Evolutionary conservation across 75 land plant genomes (phyloP).

Genomic region (Sequoiadendron giganteum): DNA sequence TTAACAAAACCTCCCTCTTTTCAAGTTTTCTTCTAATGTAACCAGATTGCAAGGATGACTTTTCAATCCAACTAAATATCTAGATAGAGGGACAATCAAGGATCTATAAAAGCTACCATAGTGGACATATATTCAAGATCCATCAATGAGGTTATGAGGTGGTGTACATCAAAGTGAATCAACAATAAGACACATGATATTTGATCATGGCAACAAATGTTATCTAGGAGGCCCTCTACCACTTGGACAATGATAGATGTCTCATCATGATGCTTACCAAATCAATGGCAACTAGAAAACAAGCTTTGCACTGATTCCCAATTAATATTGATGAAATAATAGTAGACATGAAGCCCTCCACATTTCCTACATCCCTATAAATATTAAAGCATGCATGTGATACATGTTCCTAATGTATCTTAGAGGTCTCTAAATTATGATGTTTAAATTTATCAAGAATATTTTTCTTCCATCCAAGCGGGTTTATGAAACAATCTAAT

Average conservation of each 20-base stretch:
- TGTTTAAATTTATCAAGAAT: conserved; percentile 11
- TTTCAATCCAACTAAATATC: conserved; percentile 18
- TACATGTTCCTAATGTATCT: not conserved
- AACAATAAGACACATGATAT: conserved; percentile 70
- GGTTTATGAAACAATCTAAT: conserved; percentile 83
- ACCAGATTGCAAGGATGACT: conserved; percentile 20
- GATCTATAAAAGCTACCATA: conserved; percentile 57
- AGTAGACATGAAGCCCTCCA: conserved; percentile 25
- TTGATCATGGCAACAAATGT: conserved; percentile 49
- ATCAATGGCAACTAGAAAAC: no score
- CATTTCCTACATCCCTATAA: conserved; percentile 36
- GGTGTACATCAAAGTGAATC: conserved; percentile 73
- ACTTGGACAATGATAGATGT: no score
- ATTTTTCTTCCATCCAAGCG: conserved; percentile 79
- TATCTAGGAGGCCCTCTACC: conserved; percentile 54
- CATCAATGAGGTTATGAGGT: conserved; percentile 21
- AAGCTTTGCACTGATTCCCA: no score
- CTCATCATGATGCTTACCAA: conserved; percentile 57
- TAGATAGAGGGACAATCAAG: conserved; percentile 9
- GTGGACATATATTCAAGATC: conserved; percentile 72
- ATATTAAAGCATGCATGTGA: conserved; percentile 6
- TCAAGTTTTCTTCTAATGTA: conserved; percentile 24
- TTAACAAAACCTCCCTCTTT: conserved; percentile 45
- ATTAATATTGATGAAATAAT: conserved; percentile 36
- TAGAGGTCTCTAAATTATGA: not conserved